Base-by-base conservation (phyloP, 2,329 filamentous ascomycete genomes). In the Aspergillus intermedius region DNA sequence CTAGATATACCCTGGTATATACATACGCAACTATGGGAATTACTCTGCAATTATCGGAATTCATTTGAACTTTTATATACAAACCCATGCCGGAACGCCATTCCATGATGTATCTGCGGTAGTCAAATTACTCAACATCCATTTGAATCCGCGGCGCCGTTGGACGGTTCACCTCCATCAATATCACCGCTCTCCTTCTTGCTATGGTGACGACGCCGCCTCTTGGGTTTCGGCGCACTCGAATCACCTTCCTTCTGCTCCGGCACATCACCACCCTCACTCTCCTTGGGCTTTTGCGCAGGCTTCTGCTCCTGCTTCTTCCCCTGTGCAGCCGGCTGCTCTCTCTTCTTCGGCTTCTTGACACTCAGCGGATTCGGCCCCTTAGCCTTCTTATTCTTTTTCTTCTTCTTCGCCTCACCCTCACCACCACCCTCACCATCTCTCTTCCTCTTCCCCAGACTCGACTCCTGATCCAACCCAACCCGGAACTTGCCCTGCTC, bases 281-380 rank as follows among this genome's bases (percentile, higher is more conserved):
- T 42, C 10, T 58, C 43, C 17, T 52, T 48, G 13, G 52, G 48
- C 32, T 30, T 45, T 22, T 49, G 44, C 25, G 4, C 21, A 21
- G 51, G 46, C 28, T 54, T 54, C 44, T 57, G 52, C 48, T 59
- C 55, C 28, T 56, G 53, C 46, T 56, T 47, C 23, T 53, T 47
- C 41, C 49, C 43, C 22, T 42, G 46, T 17, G 52, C 47, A 48
- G 48, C 56, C 12, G 52, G 25, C 37, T 63, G 58, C 12, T 54
- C 52, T 42, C 60, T 60, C 55, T 66, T 69, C 60, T 74, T 74
- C 23, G 72, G 62, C 57, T 75, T 76, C 60, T 70, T 74, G 50
- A 75, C 60, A 54, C 73, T 75, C 52, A 76, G 54, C 23, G 74
- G 74, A 59, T 76, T 76, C 5, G 71, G 71, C 1, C 60, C 73